phyloP scores from a whole-genome alignment of 2,329 filamentous ascomycete species.

The Penicillium sp. region DNA sequence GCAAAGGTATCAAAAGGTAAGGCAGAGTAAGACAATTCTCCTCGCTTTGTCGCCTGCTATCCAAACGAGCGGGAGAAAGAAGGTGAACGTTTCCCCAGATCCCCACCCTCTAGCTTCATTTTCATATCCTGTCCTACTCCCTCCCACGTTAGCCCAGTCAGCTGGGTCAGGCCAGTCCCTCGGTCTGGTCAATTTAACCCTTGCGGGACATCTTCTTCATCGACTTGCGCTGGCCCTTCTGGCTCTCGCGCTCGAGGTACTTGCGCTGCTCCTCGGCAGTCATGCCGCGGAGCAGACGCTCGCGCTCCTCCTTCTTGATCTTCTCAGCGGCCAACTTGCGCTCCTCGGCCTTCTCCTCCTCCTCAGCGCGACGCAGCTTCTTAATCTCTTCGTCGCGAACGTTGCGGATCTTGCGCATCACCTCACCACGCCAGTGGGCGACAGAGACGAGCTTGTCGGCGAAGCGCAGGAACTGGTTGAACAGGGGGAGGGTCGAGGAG shows the following conservation, averaged over 20 bases:
- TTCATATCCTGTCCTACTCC: not conserved
- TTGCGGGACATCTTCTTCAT: slow-evolving; percentile 64
- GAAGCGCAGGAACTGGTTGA: slow-evolving; percentile 80
- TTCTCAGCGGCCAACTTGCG: slow-evolving; percentile 54
- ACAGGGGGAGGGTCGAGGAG: slow-evolving; percentile 68
- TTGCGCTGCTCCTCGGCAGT: slow-evolving; percentile 84
- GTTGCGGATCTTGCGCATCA: slow-evolving; percentile 77
- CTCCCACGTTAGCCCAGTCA: not conserved
- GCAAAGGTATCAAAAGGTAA: slow-evolving; percentile 23
- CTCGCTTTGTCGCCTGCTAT: not conserved
- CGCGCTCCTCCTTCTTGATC: slow-evolving; percentile 85
- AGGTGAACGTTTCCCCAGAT: slow-evolving; percentile 16
- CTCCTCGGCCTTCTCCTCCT: slow-evolving; percentile 69
- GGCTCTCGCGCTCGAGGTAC: slow-evolving; percentile 77
- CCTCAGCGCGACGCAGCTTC: slow-evolving; percentile 76
- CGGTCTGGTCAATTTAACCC: slow-evolving; percentile 34
- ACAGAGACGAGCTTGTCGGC: slow-evolving; percentile 74
- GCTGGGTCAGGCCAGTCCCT: not conserved
- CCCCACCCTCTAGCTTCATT: slow-evolving; percentile 2
- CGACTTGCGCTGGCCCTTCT: slow-evolving; percentile 67
- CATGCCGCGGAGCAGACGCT: slow-evolving; percentile 73
- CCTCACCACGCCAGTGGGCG: slow-evolving; percentile 88
- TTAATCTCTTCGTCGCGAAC: slow-evolving; percentile 78
- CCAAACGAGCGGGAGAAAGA: slow-evolving; percentile 16
- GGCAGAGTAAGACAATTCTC: slow-evolving; percentile 23